Conservation (phyloP, 1,284 basidiomycete species). For the Clitocybe nebularis region DNA sequence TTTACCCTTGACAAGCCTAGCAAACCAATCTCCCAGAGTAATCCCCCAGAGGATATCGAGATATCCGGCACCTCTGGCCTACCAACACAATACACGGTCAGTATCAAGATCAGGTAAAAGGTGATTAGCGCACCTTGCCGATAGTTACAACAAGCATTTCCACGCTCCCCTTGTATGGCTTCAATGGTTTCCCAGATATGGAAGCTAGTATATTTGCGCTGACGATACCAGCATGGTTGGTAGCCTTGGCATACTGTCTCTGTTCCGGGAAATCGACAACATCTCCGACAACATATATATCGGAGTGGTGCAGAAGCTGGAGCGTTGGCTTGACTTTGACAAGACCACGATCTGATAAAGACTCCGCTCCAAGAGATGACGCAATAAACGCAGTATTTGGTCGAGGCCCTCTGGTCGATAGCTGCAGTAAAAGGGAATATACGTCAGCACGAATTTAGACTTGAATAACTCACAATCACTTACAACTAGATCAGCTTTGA, state of each 20-base stretch:
- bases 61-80: constrained; percentile 47
- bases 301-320: constrained; percentile 42
- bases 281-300: constrained; percentile 61
- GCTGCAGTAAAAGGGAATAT: constrained; percentile 25
- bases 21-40: constrained; percentile 24
- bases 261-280: constrained; percentile 55
- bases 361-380: constrained; percentile 35
- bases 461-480: constrained; percentile 18
- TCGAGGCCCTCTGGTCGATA: constrained; percentile 45
- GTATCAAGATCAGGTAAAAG: neutral
- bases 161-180: constrained; percentile 43
- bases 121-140: constrained; percentile 45
- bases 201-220: constrained; percentile 45
- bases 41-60: constrained; percentile 46
- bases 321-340: constrained; percentile 51
- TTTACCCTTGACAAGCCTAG: constrained; percentile 22
- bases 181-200: constrained; percentile 32
- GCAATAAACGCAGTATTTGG: constrained; percentile 53
- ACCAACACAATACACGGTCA: constrained; percentile 3
- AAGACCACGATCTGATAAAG: constrained; percentile 36
- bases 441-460: no score
- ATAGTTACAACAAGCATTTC: constrained; percentile 56
- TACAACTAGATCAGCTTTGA: constrained; percentile 58
- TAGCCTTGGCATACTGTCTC: constrained; percentile 51
- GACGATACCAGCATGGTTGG: constrained; percentile 40